Evolutionary conservation across 768 basidiomycete genomes (phyloP).

Genomic region (Kwoniella sp.): DNA sequence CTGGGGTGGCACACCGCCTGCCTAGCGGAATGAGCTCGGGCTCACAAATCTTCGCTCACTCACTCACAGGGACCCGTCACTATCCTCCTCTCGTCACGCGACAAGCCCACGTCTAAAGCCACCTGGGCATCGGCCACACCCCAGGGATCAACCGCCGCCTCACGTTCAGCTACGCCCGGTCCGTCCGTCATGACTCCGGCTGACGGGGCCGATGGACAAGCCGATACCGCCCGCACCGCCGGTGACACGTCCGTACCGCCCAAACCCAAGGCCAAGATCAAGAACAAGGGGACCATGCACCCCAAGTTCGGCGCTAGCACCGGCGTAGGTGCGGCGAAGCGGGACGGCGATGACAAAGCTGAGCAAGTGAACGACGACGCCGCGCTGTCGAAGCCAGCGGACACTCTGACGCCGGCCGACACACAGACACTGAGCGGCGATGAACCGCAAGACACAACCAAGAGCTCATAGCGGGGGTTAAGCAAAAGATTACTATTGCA

Average conservation of each 20-base stretch:
- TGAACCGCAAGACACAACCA: no score
- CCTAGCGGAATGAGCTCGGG: no score
- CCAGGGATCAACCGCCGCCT: background rate
- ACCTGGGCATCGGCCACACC: background rate
- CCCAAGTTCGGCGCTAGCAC: background rate
- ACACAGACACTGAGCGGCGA: no score
- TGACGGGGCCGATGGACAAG: background rate
- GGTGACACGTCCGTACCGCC: background rate
- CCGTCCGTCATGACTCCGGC: no score
- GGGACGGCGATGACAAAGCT: no score
- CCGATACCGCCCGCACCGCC: background rate
- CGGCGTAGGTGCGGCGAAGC: no score
- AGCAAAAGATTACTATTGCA: no score
- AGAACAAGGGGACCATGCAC: background rate
- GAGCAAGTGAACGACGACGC: no score
- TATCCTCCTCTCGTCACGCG: constrained; percentile 29
- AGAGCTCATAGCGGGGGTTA: no score
- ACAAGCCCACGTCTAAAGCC: background rate
- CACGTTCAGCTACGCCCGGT: background rate
- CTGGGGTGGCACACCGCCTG: background rate
- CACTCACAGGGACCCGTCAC: constrained; percentile 41
- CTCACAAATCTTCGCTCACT: background rate
- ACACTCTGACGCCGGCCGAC: no score
- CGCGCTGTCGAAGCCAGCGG: no score
- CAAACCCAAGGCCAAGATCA: background rate